A percentile compares a stretch with the other conserved stretches of the same genome.
Evolutionary conservation across 2,329 filamentous ascomycete species (phyloP).

Genomic region (Xylariaceae sp.): DNA sequence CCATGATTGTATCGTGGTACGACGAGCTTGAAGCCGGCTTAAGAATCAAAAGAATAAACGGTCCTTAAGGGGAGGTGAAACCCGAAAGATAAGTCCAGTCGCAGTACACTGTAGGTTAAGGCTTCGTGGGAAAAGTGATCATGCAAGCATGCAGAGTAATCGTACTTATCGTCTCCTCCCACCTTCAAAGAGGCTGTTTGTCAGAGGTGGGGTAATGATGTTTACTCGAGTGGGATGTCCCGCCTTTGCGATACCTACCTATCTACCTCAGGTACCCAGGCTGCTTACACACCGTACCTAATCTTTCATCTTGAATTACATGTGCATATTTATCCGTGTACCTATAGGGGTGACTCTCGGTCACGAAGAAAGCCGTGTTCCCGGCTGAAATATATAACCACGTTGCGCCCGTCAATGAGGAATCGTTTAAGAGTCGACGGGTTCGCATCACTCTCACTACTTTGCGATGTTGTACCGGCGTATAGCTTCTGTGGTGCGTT

Average conservation of each 20-base stretch:
- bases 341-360: neutral
- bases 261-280: too few relatives aligned
- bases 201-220: neutral
- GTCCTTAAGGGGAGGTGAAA: too few relatives aligned
- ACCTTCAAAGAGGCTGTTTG: neutral
- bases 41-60: neutral
- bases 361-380: neutral
- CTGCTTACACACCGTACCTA: neutral
- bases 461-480: neutral
- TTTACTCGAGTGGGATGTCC: neutral
- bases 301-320: neutral
- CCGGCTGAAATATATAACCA: neutral
- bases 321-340: too few relatives aligned
- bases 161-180: neutral
- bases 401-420: too few relatives aligned
- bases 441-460: neutral
- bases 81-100: neutral
- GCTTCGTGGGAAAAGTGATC: too few relatives aligned
- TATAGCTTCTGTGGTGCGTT: neutral
- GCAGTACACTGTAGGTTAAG: too few relatives aligned
- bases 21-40: neutral
- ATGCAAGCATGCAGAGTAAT: too few relatives aligned
- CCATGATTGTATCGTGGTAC: constrained; percentile 38
- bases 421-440: too few relatives aligned
- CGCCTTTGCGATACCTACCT: neutral